Percentiles rank a stretch among this genome's conserved stretches.
Conservation (phyloP, 129 eudicot genomes). For the Centrapalus pauciflorus region DNA sequence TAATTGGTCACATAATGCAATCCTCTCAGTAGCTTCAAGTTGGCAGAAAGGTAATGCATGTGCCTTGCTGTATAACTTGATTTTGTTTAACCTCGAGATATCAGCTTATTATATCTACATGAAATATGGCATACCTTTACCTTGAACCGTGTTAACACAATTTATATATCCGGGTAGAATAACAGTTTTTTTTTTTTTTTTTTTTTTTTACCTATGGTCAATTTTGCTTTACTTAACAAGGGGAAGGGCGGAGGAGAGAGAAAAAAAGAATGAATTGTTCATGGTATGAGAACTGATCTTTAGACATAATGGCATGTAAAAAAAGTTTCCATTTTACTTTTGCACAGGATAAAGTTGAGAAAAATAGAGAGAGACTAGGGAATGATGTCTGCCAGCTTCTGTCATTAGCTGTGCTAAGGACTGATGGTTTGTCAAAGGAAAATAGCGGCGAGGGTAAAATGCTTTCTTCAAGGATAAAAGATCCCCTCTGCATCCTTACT, state of each 20-base stretch:
- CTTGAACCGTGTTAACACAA: neutral
- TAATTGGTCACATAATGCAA: neutral
- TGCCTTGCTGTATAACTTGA: neutral
- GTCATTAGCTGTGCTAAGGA: slow-evolving; percentile 33
- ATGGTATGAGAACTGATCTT: neutral
- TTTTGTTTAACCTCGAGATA: slow-evolving; percentile 1
- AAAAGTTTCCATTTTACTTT: slow-evolving; percentile 8
- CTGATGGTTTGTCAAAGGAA: slow-evolving; percentile 19
- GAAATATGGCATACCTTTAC: slow-evolving; percentile 1
- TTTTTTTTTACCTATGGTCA: neutral
- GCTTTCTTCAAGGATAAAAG: slow-evolving; percentile 53
- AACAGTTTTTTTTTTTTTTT: too few species aligned
- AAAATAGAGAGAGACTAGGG: slow-evolving; percentile 44
- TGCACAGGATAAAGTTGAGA: slow-evolving; percentile 57
- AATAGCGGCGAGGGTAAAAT: slow-evolving; percentile 30
- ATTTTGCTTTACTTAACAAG: neutral
- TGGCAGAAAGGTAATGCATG: slow-evolving; percentile 1
- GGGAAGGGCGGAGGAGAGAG: too few species aligned
- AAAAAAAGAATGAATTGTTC: neutral
- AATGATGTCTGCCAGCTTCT: slow-evolving; percentile 45
- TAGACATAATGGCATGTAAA: slow-evolving; percentile 10
- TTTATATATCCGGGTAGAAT: neutral
- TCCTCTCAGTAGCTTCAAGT: neutral
- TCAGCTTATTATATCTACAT: neutral
- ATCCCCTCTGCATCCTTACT: slow-evolving; percentile 42